Evolutionary conservation across 352 stramenopile species (phyloP).

Genomic region (Pythium periplocum): DNA sequence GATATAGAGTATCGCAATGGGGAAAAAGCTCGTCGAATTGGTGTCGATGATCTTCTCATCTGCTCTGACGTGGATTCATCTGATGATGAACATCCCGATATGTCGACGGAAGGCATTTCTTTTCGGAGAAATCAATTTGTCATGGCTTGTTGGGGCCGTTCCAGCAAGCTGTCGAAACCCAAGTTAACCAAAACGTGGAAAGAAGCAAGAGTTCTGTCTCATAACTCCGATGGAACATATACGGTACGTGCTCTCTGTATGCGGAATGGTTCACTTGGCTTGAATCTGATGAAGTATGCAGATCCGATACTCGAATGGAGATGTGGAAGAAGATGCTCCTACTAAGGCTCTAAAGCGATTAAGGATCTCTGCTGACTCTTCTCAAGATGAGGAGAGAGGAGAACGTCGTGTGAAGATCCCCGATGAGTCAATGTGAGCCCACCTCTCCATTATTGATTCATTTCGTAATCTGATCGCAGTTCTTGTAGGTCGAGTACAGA

Average conservation of each 20-base stretch:
- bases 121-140: conserved; percentile 9
- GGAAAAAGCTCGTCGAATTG: conserved; percentile 29
- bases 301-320: conserved; percentile 45
- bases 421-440: not conserved
- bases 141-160: conserved; percentile 11
- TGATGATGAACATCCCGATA: not conserved
- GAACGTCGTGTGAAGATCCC: not conserved
- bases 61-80: conserved; percentile 10
- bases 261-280: conserved; percentile 1
- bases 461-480: not conserved
- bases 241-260: not conserved
- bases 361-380: not conserved
- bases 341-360: not conserved
- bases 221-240: conserved; percentile 4
- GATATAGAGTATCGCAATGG: conserved; percentile 55
- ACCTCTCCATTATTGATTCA: not conserved
- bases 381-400: too few relatives aligned
- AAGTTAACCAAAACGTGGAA: conserved; percentile 6
- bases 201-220: conserved; percentile 8
- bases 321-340: conserved; percentile 52
- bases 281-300: conserved; percentile 9
- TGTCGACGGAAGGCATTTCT: not conserved
- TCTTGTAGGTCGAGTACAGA: conserved; percentile 12
- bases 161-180: conserved; percentile 3
- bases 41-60: not conserved